Conservation (phyloP, 768 basidiomycete species). For the Tephrocybe rancida region DNA sequence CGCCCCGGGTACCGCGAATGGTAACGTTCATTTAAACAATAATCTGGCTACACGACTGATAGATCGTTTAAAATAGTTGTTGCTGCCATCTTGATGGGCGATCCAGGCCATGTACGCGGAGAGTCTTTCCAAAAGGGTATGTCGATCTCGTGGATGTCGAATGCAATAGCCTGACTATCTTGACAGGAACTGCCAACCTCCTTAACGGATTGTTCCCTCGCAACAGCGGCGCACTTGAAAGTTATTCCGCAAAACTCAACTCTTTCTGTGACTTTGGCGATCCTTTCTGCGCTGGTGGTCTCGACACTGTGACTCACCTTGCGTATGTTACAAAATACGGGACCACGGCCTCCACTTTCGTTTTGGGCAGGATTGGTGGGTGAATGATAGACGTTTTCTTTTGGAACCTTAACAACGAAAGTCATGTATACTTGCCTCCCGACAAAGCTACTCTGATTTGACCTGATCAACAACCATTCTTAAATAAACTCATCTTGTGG, state of each 20-base stretch:
- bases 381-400: no score
- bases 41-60: neutral
- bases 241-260: slow-evolving; percentile 5
- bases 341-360: slow-evolving; percentile 1
- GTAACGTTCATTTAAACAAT: neutral
- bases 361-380: slow-evolving; percentile 10
- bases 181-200: slow-evolving; percentile 5
- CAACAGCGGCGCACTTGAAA: slow-evolving; percentile 8
- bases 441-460: no score
- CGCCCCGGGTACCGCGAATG: slow-evolving; percentile 7
- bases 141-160: neutral
- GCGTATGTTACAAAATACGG: slow-evolving; percentile 8
- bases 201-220: slow-evolving; percentile 10
- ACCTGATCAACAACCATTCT: no score
- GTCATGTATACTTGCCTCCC: no score
- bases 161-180: neutral
- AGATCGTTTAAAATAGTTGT: slow-evolving; percentile 15
- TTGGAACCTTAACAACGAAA: no score
- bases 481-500: no score
- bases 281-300: slow-evolving; percentile 10
- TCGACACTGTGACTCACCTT: slow-evolving; percentile 3
- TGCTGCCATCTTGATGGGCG: slow-evolving; percentile 29
- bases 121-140: slow-evolving; percentile 27
- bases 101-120: slow-evolving; percentile 26
- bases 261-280: slow-evolving; percentile 13